Base-by-base conservation (phyloP, 345 rosid species). In the Firmiana major region DNA sequence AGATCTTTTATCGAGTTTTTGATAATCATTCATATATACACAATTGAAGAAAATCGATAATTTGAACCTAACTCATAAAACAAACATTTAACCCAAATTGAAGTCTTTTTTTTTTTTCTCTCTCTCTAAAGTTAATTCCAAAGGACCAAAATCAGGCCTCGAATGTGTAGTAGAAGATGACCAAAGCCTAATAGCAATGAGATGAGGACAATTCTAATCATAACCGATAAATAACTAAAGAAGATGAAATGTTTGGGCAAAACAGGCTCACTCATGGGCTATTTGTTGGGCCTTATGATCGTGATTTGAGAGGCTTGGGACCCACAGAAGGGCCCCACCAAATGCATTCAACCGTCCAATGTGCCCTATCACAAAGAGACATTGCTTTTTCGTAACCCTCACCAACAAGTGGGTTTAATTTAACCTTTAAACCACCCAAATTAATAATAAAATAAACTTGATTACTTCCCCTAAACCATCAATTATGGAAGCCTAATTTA, bases 291-390 rank as follows among this genome's bases (percentile, higher is more conserved):
- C 40, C 40, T 4, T 38, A 0, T 26, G 72, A 73, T 42, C 15
- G 76, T 24, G 65, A 77, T 58, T 63, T 24, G 77, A 15, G 60
- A 71, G 53, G 43, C 6, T 38, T 31, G 26, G 81, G 53, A 42
- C 63, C 73, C 72, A 36, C 58, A 10, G 10, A 4, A 0, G 19
- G 80, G 13, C 79, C 68, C 85, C 26, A 16, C 42, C 65, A 45
- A 9, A 10, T 26, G 45, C 22, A 79, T 79, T 78, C 77, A 36
- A 63, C 85, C 89, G 84, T 73, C 77, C 78, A 86, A 80, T 54
- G 85, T 80, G 89, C 74, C 75, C 42, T 3, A 62, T 80, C 71
- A 79, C 26, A 5, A 21, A 21, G 13, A 19, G 45, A 57, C 70
- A 26, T 58, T 57, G 64, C 74, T 66, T n/a, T 71, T 71, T 64